Conservation (phyloP, 352 stramenopile species). For the Discostella stelligera region DNA sequence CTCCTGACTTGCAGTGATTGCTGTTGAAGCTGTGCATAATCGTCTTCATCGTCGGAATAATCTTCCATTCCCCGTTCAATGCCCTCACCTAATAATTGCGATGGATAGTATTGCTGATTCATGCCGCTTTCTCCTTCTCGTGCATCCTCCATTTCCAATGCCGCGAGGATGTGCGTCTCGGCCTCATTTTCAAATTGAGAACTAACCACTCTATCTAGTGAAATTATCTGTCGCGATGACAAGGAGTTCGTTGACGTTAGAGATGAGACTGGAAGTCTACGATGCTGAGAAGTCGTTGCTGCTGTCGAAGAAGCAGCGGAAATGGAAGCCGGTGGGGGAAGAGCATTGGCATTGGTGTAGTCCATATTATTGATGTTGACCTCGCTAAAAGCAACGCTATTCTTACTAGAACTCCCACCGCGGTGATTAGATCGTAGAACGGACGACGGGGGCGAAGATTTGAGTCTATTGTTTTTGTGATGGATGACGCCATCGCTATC, state of each 20-base stretch:
- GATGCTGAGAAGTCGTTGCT: background rate
- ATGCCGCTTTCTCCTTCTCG: background rate
- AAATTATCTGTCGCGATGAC: constrained; percentile 1
- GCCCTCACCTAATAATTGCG: constrained; percentile 23
- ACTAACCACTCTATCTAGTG: constrained; percentile 21
- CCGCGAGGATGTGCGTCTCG: constrained; percentile 41
- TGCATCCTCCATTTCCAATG: constrained; percentile 33
- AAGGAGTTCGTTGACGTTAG: background rate
- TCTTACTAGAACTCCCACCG: background rate
- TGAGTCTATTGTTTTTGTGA: background rate
- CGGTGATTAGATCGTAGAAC: background rate
- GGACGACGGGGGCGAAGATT: background rate
- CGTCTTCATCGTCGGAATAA: constrained; percentile 48
- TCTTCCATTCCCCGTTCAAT: constrained; percentile 36
- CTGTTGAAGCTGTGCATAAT: constrained; percentile 1
- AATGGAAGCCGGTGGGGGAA: background rate
- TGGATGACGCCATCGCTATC: background rate
- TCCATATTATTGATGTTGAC: background rate
- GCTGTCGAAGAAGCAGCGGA: background rate
- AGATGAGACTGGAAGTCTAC: background rate
- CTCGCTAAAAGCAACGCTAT: constrained; percentile 7
- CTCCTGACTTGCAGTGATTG: background rate
- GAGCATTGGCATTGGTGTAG: background rate
- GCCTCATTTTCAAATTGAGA: constrained; percentile 51
- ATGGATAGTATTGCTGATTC: background rate